These are phyloP conservation scores for Aethionema arabicum DNA, from an alignment of 345 rosid species.

Conservation along the genomic window DNA sequence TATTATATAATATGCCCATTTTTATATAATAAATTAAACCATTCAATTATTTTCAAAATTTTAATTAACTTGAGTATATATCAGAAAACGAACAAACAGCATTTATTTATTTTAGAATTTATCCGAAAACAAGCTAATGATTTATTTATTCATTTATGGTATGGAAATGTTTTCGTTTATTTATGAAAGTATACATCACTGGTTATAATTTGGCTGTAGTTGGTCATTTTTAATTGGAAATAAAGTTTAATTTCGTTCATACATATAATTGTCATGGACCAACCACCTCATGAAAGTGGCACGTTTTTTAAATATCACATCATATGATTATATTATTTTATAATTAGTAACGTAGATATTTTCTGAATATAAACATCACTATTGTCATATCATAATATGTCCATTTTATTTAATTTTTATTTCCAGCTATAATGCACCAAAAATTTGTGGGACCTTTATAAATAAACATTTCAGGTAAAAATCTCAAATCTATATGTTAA, in stretches of 20 bases:
- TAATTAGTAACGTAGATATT: slow-evolving; percentile 11
- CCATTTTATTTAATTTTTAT: slow-evolving; percentile 7
- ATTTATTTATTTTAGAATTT: no score
- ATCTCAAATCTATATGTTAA: no score
- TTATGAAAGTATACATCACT: neutral
- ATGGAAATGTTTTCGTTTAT: neutral
- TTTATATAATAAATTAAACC: neutral
- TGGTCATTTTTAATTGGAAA: slow-evolving; percentile 1
- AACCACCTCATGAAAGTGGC: slow-evolving; percentile 9
- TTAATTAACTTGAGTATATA: no score
- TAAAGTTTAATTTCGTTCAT: slow-evolving; percentile 14
- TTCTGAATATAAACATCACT: slow-evolving; percentile 12
- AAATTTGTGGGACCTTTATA: slow-evolving; percentile 22
- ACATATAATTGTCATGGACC: slow-evolving; percentile 19
- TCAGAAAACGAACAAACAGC: no score
- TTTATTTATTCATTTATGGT: neutral
- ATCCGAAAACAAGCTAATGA: no score
- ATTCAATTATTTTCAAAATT: no score
- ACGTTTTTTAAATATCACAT: slow-evolving; percentile 17
- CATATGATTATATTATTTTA: slow-evolving; percentile 7
- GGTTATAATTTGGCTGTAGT: slow-evolving; percentile 7
- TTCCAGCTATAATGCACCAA: slow-evolving; percentile 26
- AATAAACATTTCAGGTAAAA: slow-evolving; percentile 8
- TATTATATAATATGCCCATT: neutral
- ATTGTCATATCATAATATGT: neutral